phyloP scores from a whole-genome alignment of 208 protist genomes.

The Polymyxa betae region DNA sequence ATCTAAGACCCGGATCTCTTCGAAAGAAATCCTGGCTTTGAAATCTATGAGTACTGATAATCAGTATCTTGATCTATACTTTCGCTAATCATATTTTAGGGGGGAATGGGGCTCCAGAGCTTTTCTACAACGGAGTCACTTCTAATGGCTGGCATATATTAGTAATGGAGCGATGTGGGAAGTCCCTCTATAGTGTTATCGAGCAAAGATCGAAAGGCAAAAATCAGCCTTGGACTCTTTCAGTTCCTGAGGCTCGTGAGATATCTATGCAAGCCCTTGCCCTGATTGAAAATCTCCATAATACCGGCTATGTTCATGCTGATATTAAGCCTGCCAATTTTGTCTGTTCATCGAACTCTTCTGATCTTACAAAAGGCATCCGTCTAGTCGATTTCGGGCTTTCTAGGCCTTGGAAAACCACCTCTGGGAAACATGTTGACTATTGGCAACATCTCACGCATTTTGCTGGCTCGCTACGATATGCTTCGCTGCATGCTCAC shows the following conservation, averaged over 20 bases:
- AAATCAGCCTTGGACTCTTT: slow-evolving; percentile 4
- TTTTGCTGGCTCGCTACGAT: slow-evolving; percentile 57
- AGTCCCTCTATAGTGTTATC: slow-evolving; percentile 46
- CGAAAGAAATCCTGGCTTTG: slow-evolving; percentile 27
- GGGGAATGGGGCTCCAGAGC: slow-evolving; percentile 54
- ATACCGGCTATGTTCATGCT: slow-evolving; percentile 45
- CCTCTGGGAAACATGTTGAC: slow-evolving; percentile 37
- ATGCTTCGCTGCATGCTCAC: slow-evolving; percentile 56
- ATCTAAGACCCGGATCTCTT: slow-evolving; percentile 27
- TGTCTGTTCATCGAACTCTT: neutral
- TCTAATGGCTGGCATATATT: neutral
- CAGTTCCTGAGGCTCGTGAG: neutral
- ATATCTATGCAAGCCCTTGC: slow-evolving; percentile 28
- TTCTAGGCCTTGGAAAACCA: slow-evolving; percentile 44
- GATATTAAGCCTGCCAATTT: slow-evolving; percentile 64
- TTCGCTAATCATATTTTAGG: neutral
- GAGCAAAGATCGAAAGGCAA: slow-evolving; percentile 36
- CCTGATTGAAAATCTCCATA: slow-evolving; percentile 52
- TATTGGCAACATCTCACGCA: slow-evolving; percentile 58
- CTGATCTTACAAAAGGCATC: neutral
- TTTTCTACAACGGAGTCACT: slow-evolving; percentile 49
- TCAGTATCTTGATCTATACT: neutral
- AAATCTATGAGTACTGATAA: neutral
- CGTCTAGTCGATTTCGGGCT: slow-evolving; percentile 59
- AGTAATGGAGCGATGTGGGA: slow-evolving; percentile 59